Evolutionary conservation across 2,329 filamentous ascomycete species (phyloP).

Genomic region (Diaporthe australafricana): DNA sequence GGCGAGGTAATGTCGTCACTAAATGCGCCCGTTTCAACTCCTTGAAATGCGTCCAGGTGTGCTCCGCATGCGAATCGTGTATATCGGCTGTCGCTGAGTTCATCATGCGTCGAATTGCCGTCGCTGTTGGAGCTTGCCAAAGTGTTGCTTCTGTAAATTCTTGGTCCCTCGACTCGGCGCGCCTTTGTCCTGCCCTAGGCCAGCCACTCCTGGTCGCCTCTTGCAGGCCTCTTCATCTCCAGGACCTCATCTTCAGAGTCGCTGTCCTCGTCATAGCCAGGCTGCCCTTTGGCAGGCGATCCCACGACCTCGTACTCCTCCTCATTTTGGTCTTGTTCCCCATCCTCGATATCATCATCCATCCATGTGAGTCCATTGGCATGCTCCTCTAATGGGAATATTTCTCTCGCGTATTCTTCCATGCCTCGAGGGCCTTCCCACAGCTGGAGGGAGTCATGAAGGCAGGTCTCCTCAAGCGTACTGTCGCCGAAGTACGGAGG

Average conservation of each 20-base stretch:
- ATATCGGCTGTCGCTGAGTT: neutral
- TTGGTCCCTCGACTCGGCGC: neutral
- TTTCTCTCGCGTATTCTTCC: conserved; percentile 94
- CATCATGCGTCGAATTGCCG: neutral
- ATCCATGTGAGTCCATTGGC: conserved; percentile 97
- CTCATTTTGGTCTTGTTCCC: conserved; percentile 35
- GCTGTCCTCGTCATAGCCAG: conserved; percentile 53
- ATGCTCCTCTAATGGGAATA: conserved; percentile 93
- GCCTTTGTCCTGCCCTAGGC: conserved; percentile 53
- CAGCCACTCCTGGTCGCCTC: conserved; percentile 71
- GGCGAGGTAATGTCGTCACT: neutral
- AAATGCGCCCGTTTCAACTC: conserved; percentile 23
- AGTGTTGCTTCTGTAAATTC: neutral
- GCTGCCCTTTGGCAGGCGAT: conserved; percentile 36
- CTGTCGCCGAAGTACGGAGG: conserved; percentile 73
- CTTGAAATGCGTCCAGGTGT: conserved; percentile 16
- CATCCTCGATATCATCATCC: conserved; percentile 62
- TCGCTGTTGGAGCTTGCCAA: neutral
- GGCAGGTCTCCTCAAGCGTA: conserved; percentile 72
- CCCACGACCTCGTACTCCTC: conserved; percentile 35
- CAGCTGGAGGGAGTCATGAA: conserved; percentile 79
- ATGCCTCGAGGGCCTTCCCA: conserved; percentile 94
- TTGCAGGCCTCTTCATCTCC: conserved; percentile 67
- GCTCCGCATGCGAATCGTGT: neutral
- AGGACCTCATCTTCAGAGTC: conserved; percentile 69